These are phyloP conservation scores for Lactarius hatsudake DNA, from an alignment of 768 basidiomycete species.

Conservation along the genomic window DNA sequence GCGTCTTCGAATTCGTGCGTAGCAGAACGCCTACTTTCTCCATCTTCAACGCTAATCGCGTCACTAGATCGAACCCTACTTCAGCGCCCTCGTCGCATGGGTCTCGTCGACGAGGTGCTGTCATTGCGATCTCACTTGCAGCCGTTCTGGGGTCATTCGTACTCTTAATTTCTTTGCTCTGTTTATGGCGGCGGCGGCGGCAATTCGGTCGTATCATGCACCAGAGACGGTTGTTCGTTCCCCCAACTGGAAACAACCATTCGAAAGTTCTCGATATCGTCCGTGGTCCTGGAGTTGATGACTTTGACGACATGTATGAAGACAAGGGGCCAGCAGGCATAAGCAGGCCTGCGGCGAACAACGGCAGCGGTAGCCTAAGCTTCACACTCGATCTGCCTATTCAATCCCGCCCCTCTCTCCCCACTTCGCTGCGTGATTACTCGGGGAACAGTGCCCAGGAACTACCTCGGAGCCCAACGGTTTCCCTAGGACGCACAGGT, in stretches of 20 bases:
- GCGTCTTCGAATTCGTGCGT: conserved; percentile 26
- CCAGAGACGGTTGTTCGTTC: conserved; percentile 31
- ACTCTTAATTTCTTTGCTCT: conserved; percentile 44
- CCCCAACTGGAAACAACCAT: conserved; percentile 17
- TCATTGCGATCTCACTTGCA: conserved; percentile 63
- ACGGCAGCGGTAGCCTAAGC: conserved; percentile 27
- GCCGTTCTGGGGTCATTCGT: conserved; percentile 51
- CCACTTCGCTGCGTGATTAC: conserved; percentile 20
- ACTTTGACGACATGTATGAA: conserved; percentile 22
- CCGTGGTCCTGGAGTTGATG: conserved; percentile 15
- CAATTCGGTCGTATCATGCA: conserved; percentile 30
- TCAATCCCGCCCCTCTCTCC: conserved; percentile 22
- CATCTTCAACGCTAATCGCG: conserved; percentile 7
- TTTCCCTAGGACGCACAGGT: conserved; percentile 23
- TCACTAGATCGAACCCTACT: conserved; percentile 2
- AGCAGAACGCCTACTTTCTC: background rate
- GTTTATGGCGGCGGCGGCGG: conserved; percentile 48
- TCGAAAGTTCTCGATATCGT: conserved; percentile 28
- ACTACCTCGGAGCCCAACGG: conserved; percentile 27
- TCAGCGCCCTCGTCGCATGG: conserved; percentile 29
- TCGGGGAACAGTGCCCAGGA: conserved; percentile 26
- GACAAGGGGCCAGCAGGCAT: conserved; percentile 13
- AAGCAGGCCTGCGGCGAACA: background rate
- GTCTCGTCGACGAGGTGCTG: conserved; percentile 50
- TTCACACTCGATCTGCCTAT: conserved; percentile 29